These are phyloP conservation scores for Vickermania spadyakhi DNA, from an alignment of 208 protist species.

Conservation along the genomic window DNA sequence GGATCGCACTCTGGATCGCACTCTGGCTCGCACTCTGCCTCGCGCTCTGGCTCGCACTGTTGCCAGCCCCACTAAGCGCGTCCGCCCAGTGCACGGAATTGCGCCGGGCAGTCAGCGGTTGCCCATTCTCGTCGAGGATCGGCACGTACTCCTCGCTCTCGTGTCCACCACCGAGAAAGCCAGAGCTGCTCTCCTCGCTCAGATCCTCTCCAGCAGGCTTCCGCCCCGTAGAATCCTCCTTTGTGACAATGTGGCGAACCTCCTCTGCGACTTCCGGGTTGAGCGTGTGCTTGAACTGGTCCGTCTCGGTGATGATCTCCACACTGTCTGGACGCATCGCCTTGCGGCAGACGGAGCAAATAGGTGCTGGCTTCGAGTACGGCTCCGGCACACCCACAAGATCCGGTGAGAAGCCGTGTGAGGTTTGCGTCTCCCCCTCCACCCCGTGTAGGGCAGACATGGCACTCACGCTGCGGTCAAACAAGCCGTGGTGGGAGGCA, in stretches of 20 bases:
- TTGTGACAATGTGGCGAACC: neutral
- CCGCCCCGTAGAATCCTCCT: neutral
- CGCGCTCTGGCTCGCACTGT: too few relatives aligned
- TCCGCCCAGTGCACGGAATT: too few relatives aligned
- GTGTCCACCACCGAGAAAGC: neutral
- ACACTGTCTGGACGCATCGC: neutral
- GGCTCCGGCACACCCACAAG: neutral
- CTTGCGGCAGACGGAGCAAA: neutral
- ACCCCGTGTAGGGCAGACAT: neutral
- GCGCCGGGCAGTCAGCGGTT: too few relatives aligned
- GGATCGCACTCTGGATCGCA: too few relatives aligned
- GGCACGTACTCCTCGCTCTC: neutral
- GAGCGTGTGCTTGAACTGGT: slow-evolving; percentile 1
- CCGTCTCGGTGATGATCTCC: neutral
- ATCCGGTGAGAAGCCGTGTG: neutral
- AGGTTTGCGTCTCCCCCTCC: neutral
- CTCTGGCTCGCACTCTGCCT: too few relatives aligned
- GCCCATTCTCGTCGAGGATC: neutral
- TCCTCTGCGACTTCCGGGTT: neutral
- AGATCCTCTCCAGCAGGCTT: too few relatives aligned
- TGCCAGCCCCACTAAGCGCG: too few relatives aligned
- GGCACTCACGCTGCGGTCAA: neutral
- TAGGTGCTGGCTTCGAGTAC: neutral
- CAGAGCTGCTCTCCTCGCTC: neutral
- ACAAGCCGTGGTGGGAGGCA: neutral